These are phyloP conservation scores for Epichloe aotearoae DNA, from an alignment of 2,329 filamentous ascomycete genomes.

Conservation along the genomic window DNA sequence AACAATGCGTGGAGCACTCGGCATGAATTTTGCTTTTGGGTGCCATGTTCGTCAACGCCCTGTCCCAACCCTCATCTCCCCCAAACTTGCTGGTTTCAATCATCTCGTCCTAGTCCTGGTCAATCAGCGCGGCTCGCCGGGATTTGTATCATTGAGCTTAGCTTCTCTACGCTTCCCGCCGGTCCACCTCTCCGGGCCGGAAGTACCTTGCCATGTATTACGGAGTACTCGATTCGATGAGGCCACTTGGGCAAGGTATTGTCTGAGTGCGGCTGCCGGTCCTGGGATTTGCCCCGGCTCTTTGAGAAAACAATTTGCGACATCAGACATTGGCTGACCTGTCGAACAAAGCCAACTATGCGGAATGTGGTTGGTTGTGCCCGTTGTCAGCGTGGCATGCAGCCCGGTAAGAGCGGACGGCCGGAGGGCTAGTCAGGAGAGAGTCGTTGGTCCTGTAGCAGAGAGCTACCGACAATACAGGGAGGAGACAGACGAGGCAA, in stretches of 20 bases:
- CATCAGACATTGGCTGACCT: neutral
- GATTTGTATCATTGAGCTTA: constrained; percentile 8
- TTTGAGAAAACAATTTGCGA: neutral
- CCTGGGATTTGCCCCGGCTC: neutral
- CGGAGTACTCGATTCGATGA: too few relatives aligned
- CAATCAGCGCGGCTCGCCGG: constrained; percentile 4
- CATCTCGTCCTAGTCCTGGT: neutral
- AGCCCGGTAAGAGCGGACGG: neutral
- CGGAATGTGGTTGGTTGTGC: neutral
- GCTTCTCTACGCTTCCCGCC: neutral
- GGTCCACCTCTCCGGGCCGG: constrained; percentile 1
- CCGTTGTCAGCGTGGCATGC: neutral
- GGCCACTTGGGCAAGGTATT: neutral
- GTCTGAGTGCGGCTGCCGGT: neutral
- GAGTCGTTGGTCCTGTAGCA: neutral
- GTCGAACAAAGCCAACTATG: neutral
- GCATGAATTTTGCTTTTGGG: neutral
- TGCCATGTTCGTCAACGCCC: neutral
- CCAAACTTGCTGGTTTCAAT: neutral
- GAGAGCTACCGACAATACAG: neutral
- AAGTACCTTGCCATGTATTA: neutral
- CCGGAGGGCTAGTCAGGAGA: neutral
- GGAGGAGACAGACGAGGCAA: neutral
- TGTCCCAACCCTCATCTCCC: neutral
- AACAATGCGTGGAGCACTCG: too few relatives aligned